A percentile compares a stretch with the other conserved stretches of the same genome.
Evolutionary conservation across 495 filamentous ascomycete species (phyloP).

Genomic region (Daldinia childiae): DNA sequence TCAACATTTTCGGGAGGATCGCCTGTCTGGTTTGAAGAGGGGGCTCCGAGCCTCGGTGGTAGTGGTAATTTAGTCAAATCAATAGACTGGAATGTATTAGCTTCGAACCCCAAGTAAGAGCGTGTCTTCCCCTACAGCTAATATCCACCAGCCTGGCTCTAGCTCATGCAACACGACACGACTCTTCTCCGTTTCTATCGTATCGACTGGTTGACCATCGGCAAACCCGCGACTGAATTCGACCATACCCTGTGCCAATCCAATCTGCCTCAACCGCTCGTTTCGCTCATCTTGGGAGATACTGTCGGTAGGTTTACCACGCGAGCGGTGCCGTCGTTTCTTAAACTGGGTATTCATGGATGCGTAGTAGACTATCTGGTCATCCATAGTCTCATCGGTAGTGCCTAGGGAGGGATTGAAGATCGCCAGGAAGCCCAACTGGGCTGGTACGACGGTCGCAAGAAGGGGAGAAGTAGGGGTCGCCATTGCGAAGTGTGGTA

Average conservation of each 20-base stretch:
- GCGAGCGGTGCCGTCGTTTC: constrained; percentile 46
- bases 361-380: constrained; percentile 95
- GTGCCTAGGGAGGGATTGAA: constrained; percentile 92
- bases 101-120: constrained; percentile 9
- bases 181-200: constrained; percentile 88
- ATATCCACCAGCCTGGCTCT: constrained; percentile 88
- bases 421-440: constrained; percentile 87
- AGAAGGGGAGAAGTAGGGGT: constrained; percentile 24
- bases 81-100: constrained; percentile 64
- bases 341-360: constrained; percentile 63
- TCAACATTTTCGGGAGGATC: constrained; percentile 60
- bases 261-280: constrained; percentile 87
- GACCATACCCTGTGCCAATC: constrained; percentile 97
- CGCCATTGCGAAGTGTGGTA: constrained; percentile 29
- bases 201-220: constrained; percentile 75
- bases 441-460: constrained; percentile 70
- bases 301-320: constrained; percentile 52
- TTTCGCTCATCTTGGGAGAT: constrained; percentile 72
- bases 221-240: constrained; percentile 92
- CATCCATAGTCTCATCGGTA: constrained; percentile 84
- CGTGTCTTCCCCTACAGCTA: constrained; percentile 70
- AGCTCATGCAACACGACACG: constrained; percentile 86
- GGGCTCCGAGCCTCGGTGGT: constrained; percentile 46
- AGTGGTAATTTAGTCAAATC: constrained; percentile 73
- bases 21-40: constrained; percentile 29